Evolutionary conservation across 2,329 filamentous ascomycete genomes (phyloP).

Genomic region (Cladosporium colombiae): DNA sequence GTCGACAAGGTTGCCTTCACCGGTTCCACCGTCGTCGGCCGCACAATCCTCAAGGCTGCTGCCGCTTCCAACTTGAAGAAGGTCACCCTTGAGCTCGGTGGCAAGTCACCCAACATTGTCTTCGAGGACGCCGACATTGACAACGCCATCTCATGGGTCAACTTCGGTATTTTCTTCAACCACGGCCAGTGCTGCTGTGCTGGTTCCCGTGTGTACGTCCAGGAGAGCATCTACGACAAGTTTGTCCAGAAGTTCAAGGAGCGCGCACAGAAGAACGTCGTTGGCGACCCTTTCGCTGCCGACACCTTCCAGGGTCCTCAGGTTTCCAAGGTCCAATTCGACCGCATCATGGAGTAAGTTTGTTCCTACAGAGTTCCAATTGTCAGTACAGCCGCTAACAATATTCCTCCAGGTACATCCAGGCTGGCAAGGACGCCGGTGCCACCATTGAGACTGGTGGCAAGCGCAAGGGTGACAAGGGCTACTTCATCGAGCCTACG

Average conservation of each 20-base stretch:
- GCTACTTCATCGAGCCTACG: conserved; percentile 23
- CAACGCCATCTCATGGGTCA: conserved; percentile 61
- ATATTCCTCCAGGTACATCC: conserved; percentile 64
- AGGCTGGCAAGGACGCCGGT: conserved; percentile 38
- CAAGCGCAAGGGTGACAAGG: conserved; percentile 64
- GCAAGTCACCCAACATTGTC: conserved; percentile 60
- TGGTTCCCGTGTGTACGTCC: conserved; percentile 56
- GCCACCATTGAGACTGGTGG: conserved; percentile 55
- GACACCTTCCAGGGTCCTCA: conserved; percentile 69
- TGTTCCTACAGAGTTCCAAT: neutral
- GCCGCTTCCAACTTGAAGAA: conserved; percentile 56
- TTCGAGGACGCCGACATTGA: conserved; percentile 39
- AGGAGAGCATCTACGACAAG: conserved; percentile 56
- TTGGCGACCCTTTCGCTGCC: conserved; percentile 67
- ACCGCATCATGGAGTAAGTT: conserved; percentile 63
- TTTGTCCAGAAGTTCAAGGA: conserved; percentile 71
- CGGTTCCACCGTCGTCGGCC: conserved; percentile 69
- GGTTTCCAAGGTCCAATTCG: conserved; percentile 65
- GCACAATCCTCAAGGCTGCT: conserved; percentile 39
- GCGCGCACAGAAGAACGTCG: conserved; percentile 59
- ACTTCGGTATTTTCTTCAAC: conserved; percentile 57
- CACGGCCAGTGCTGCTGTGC: conserved; percentile 59
- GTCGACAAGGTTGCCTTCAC: conserved; percentile 81
- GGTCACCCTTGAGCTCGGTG: conserved; percentile 60
- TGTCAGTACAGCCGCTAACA: conserved; percentile 65